A percentile compares a stretch with the other conserved stretches of the same genome.
Conservation (phyloP, 1,284 basidiomycete genomes). For the Trichosporon asahii region DNA sequence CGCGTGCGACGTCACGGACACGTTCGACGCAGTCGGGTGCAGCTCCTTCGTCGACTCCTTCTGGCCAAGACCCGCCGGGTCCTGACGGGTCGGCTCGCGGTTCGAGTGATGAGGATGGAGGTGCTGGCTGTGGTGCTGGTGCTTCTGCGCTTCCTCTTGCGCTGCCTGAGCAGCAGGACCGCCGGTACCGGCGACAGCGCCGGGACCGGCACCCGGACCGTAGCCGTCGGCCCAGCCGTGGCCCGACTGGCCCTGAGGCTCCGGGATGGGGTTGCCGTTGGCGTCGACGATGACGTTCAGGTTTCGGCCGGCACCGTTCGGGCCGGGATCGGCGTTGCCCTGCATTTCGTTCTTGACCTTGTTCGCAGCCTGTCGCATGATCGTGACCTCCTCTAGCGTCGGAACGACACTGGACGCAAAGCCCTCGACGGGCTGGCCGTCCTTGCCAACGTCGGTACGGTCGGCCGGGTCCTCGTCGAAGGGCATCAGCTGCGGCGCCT, state of each 20-base stretch:
- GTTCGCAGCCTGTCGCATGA: slow-evolving; percentile 33
- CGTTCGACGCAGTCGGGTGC: slow-evolving; percentile 27
- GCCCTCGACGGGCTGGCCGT: slow-evolving; percentile 54
- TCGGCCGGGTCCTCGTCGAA: slow-evolving; percentile 54
- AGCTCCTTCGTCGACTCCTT: slow-evolving; percentile 21
- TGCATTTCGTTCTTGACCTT: background rate
- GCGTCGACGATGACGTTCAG: background rate
- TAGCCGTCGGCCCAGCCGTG: background rate
- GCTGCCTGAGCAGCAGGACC: background rate
- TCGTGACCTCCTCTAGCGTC: slow-evolving; percentile 66
- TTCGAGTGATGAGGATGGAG: background rate
- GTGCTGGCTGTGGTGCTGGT: background rate
- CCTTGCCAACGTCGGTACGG: slow-evolving; percentile 58
- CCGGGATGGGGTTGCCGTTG: background rate
- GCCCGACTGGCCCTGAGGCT: background rate
- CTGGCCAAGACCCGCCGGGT: background rate
- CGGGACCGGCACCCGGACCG: background rate
- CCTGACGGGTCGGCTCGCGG: background rate
- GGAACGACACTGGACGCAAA: slow-evolving; percentile 67
- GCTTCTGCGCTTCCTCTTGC: background rate
- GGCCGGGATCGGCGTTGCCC: background rate
- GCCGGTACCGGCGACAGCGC: background rate
- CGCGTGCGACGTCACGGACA: background rate
- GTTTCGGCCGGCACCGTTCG: background rate
- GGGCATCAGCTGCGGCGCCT: slow-evolving; percentile 25